phyloP scores from a whole-genome alignment of 176 grass and related monocot species.

The Cenchrus purpureus region DNA sequence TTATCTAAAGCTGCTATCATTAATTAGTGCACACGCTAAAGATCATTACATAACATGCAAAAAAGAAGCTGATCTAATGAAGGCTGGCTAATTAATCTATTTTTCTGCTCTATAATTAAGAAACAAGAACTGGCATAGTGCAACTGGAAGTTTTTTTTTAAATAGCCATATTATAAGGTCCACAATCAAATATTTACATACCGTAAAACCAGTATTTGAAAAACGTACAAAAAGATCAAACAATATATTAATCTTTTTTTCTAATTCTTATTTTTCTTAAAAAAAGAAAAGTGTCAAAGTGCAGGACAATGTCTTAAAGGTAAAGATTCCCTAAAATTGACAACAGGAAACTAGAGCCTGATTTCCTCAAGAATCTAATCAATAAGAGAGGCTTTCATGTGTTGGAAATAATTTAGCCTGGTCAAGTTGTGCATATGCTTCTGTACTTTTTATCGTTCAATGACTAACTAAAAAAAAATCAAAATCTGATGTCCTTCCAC shows the following conservation, averaged over 20 bases:
- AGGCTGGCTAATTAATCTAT: neutral
- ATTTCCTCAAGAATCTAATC: constrained; percentile 38
- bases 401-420: constrained; percentile 40
- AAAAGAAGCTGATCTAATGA: constrained; percentile 10
- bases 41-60: neutral
- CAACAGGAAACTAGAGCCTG: constrained; percentile 36
- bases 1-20: neutral
- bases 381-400: constrained; percentile 44
- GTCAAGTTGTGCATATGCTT: constrained; percentile 28
- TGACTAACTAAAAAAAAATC: neutral
- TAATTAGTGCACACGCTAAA: neutral
- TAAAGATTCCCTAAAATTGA: constrained; percentile 34
- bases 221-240: neutral
- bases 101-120: neutral
- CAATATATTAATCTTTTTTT: neutral
- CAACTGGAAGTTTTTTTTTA: neutral
- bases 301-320: neutral
- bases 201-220: neutral
- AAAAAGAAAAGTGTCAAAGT: neutral
- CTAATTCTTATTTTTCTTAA: neutral
- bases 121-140: neutral
- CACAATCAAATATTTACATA: neutral
- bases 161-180: neutral
- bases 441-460: neutral
- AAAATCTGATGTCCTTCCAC: neutral